A percentile compares a stretch with the other conserved stretches of the same genome.
phyloP scores from a whole-genome alignment of 306 rosid genomes.

The Fragaria vesca region DNA sequence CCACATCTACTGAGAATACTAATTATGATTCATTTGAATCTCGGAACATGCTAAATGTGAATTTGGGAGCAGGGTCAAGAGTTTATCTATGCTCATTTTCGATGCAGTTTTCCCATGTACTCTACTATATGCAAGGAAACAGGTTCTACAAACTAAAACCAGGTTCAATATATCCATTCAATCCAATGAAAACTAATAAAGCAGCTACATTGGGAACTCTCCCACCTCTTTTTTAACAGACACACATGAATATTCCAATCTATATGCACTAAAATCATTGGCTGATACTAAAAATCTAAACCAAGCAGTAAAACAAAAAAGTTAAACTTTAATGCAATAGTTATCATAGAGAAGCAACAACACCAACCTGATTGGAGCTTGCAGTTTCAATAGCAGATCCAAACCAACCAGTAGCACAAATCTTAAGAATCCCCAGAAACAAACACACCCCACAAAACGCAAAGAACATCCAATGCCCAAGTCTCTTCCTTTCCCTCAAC shows the following conservation, averaged over 20 bases:
- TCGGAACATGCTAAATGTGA: not conserved
- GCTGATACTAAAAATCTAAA: not conserved
- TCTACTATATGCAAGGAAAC: not conserved
- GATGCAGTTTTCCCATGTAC: not conserved
- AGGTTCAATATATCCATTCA: not conserved
- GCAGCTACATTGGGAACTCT: not conserved
- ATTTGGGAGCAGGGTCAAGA: not conserved
- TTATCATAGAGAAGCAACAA: not conserved
- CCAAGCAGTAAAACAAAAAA: not conserved
- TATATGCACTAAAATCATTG: not conserved
- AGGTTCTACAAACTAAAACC: not conserved
- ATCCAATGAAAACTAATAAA: not conserved
- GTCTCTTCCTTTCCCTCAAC: slow-evolving; percentile 61
- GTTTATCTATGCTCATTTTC: not conserved
- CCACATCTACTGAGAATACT: not conserved
- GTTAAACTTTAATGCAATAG: not conserved
- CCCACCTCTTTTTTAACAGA: not conserved
- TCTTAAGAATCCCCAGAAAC: slow-evolving; percentile 81
- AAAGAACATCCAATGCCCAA: slow-evolving; percentile 91
- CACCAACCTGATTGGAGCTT: slow-evolving; percentile 52
- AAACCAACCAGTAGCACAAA: slow-evolving; percentile 95
- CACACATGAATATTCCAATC: not conserved
- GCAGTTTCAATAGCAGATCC: slow-evolving; percentile 82
- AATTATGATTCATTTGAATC: not conserved
- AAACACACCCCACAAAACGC: slow-evolving; percentile 79